Base-by-base conservation (phyloP, 345 rosid species). In the Camelina hispida region DNA sequence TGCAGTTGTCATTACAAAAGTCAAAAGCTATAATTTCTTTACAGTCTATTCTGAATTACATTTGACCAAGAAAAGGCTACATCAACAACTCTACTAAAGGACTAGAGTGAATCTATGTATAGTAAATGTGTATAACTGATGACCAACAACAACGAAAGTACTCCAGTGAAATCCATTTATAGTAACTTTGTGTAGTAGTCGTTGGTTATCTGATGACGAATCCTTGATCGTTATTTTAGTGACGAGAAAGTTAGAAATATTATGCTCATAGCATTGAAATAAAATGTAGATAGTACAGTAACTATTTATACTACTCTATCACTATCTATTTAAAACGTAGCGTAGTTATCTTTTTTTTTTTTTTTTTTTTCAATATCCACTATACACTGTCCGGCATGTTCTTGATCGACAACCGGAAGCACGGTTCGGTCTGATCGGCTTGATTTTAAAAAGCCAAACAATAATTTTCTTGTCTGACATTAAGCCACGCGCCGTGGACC, bases 141-240 rank as follows among this genome's bases (percentile, higher is more conserved):
- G 60, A 35, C 43, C 42, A 32, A 47, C 59, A 56, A 47, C 57
- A 34, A 35, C 9, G 17, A 47, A 44, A 40, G 59, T 40, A 65
- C 78, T 44, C 14, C 38, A 56, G 42, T 32, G n/a, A 8, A 46
- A 74, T 5, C 50, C 52, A 35, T 58, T 66, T 66, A 57, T 74
- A 66, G 60, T 66, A 74, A 74, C 61, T 40, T 7, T 6, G 28
- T 60, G 12, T 30, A 40, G 9, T 20, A 12, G 72, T 66, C 42
- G 23, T 74, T 74, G 34, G 56, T 38, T 75, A 54, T 40, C 37
- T 68, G 63, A 52, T 68, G 56, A 61, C 61, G 73, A 58, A 25
- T 48, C 44, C 20, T 50, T 74, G 11, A 20, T 58, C 53, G 7
- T 58, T 23, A 66, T 50, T 35, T 34, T 67, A 16, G 46, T 51